A percentile compares a stretch with the other conserved stretches of the same genome.
These are phyloP conservation scores for Citrus cavaleriei DNA, from an alignment of 345 rosid species.

Conservation along the genomic window DNA sequence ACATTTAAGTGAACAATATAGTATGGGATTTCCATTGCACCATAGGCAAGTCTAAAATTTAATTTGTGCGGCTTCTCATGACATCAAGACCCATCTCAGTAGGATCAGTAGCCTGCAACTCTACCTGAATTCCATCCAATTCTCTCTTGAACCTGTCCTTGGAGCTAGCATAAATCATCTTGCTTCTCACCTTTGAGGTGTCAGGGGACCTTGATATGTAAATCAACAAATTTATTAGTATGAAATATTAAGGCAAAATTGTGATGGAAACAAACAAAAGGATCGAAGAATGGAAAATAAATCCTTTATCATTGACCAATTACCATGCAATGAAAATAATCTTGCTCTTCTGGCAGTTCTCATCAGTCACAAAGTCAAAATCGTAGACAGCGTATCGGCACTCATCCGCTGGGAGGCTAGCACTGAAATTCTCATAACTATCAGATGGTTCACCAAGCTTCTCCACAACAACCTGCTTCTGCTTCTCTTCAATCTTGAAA, in stretches of 20 bases:
- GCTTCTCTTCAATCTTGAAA: conserved; percentile 62
- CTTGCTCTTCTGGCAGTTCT: conserved; percentile 68
- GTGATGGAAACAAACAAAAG: neutral
- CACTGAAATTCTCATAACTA: conserved; percentile 50
- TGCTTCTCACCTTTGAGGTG: conserved; percentile 55
- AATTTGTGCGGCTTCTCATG: conserved; percentile 53
- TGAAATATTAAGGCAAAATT: neutral
- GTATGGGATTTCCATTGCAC: conserved; percentile 16
- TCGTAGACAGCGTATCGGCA: conserved; percentile 73
- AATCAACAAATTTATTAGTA: neutral
- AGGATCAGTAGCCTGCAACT: conserved; percentile 72
- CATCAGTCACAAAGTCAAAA: conserved; percentile 58
- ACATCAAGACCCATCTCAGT: conserved; percentile 70
- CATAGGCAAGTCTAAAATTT: conserved; percentile 15
- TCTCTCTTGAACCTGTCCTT: conserved; percentile 69
- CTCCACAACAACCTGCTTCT: conserved; percentile 64
- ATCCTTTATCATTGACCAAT: neutral
- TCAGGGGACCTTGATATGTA: conserved; percentile 55
- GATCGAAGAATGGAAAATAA: neutral
- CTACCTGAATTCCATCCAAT: conserved; percentile 61
- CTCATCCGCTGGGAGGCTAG: conserved; percentile 61
- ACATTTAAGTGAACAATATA: conserved; percentile 20
- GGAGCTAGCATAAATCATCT: conserved; percentile 75
- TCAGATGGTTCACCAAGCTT: conserved; percentile 60
- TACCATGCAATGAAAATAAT: conserved; percentile 69